Percentiles rank a stretch among this genome's conserved stretches.
phyloP scores from a whole-genome alignment of 768 basidiomycete genomes.

The Termitomyces sp. region DNA sequence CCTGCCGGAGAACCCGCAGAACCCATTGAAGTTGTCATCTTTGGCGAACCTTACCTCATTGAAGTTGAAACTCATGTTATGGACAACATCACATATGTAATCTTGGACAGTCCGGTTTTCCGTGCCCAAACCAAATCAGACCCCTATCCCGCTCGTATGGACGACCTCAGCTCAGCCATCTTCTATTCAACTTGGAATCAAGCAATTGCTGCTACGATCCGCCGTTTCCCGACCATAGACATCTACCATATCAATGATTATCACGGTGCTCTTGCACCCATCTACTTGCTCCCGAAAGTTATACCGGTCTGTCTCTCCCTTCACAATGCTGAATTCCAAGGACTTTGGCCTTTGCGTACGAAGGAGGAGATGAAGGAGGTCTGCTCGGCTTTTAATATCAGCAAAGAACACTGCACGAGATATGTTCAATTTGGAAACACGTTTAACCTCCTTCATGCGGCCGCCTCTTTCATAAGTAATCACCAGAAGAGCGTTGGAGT shows the following conservation, averaged over 20 bases:
- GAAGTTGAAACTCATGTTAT: conserved; percentile 91
- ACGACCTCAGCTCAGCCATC: conserved; percentile 92
- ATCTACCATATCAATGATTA: conserved; percentile 96
- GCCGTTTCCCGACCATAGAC: conserved; percentile 81
- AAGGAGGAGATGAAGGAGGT: conserved; percentile 99
- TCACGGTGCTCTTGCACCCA: conserved; percentile 86
- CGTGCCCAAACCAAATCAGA: conserved; percentile 94
- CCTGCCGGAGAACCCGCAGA: conserved; percentile 88
- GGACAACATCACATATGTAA: conserved; percentile 94
- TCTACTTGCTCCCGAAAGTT: conserved; percentile 90
- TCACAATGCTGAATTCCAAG: conserved; percentile 97
- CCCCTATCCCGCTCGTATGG: conserved; percentile 96
- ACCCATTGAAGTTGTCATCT: conserved; percentile 94
- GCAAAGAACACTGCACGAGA: conserved; percentile 93
- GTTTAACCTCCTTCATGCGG: conserved; percentile 92
- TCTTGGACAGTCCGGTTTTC: conserved; percentile 94
- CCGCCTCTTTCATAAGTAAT: conserved; percentile 84
- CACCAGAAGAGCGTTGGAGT: conserved; percentile 94
- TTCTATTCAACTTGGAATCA: conserved; percentile 99
- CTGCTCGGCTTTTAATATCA: conserved; percentile 95
- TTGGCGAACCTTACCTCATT: conserved; percentile 92
- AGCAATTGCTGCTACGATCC: conserved; percentile 88
- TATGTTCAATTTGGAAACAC: conserved; percentile 98
- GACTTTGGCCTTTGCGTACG: conserved; percentile 92
- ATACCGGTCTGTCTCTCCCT: conserved; percentile 87